phyloP scores from a whole-genome alignment of 257 asterid genomes.

The Scutellaria minor region DNA sequence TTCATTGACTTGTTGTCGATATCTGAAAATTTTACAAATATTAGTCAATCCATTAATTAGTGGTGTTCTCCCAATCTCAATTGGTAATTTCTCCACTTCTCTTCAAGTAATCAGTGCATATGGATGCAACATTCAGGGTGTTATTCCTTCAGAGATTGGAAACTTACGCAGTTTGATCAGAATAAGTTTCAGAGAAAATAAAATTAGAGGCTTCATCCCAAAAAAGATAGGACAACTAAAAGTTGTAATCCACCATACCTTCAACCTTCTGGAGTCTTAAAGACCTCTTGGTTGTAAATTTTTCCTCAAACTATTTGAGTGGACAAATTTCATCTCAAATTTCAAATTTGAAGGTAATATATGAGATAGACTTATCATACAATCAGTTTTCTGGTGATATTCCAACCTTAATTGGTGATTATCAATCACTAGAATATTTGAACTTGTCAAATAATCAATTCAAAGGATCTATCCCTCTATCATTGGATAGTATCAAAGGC shows the following conservation, averaged over 20 bases:
- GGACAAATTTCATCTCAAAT: constrained; percentile 11
- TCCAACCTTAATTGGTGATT: background rate
- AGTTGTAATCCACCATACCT: background rate
- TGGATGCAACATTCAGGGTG: no score
- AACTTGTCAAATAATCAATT: background rate
- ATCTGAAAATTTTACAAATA: no score
- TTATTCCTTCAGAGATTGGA: no score
- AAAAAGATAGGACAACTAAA: no score
- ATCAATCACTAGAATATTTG: background rate
- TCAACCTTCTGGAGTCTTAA: background rate
- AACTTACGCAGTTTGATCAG: no score
- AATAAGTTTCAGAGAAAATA: no score
- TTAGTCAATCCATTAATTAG: no score
- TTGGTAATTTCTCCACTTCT: no score
- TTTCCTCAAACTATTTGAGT: background rate
- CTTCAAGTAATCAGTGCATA: no score
- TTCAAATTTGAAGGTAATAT: background rate
- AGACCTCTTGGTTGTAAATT: background rate
- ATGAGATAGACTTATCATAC: background rate
- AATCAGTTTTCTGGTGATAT: constrained; percentile 23
- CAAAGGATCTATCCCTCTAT: background rate
- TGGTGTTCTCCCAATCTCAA: no score
- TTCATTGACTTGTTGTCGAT: no score
- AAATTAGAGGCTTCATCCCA: no score
- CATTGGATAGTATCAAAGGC: background rate